Evolutionary conservation across 371 early-diverging fungal species (phyloP).

Genomic region (Circinella minor): DNA sequence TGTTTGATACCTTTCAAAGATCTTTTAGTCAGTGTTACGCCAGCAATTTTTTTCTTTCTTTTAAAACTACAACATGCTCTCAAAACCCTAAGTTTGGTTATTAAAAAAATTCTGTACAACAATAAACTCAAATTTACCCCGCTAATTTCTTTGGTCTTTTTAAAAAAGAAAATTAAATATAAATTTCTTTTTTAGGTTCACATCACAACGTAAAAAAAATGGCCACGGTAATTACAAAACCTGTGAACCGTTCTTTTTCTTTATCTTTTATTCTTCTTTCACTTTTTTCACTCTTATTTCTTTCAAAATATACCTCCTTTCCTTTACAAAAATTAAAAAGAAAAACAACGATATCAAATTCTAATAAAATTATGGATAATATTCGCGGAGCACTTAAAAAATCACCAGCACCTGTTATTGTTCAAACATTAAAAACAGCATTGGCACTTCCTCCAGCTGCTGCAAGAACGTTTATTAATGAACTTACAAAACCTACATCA

Average conservation of each 20-base stretch:
- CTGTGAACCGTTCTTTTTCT: not conserved
- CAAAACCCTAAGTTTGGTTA: not conserved
- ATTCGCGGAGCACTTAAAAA: conserved; percentile 26
- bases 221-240: conserved; percentile 56
- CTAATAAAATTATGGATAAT: conserved; percentile 23
- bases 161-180: too few relatives aligned
- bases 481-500: conserved; percentile 25
- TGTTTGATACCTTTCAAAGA: too few relatives aligned
- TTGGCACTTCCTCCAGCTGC: conserved; percentile 23
- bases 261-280: not conserved
- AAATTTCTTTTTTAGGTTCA: too few relatives aligned
- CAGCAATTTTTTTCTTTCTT: not conserved
- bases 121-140: too few relatives aligned
- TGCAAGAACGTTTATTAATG: conserved; percentile 25
- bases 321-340: conserved; percentile 1
- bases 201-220: conserved; percentile 18
- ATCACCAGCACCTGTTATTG: conserved; percentile 20
- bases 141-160: too few relatives aligned
- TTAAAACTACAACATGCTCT: not conserved
- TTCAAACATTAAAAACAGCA: conserved; percentile 22
- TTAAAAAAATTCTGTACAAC: conserved; percentile 1
- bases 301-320: not conserved
- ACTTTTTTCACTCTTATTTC: not conserved
- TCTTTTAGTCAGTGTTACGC: too few relatives aligned
- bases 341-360: not conserved